These are phyloP conservation scores for Solanum chiquidenum DNA, from an alignment of 257 asterid species.

Conservation along the genomic window DNA sequence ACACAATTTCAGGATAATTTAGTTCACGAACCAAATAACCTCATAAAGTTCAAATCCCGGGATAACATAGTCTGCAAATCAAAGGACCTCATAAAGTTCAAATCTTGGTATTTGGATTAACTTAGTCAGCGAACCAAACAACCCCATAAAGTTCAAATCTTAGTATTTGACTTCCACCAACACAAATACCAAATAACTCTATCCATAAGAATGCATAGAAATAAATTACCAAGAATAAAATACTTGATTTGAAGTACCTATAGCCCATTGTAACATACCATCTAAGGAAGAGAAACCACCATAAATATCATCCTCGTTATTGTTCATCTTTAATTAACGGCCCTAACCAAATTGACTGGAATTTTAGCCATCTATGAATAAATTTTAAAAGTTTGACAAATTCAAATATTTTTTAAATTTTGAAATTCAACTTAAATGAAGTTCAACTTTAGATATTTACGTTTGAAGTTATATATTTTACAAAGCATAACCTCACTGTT, in stretches of 20 bases:
- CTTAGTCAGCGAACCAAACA: too few relatives aligned
- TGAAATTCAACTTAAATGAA: background rate
- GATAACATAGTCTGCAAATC: too few relatives aligned
- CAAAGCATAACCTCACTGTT: too few relatives aligned
- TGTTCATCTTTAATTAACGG: background rate
- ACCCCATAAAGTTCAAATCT: background rate
- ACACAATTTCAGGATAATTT: background rate
- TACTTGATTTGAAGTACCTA: slow-evolving; percentile 17
- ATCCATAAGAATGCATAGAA: background rate
- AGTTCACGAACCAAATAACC: too few relatives aligned
- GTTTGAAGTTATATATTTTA: too few relatives aligned
- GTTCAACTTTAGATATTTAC: too few relatives aligned
- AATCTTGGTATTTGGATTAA: too few relatives aligned
- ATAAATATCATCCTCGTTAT: slow-evolving; percentile 18
- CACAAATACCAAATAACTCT: background rate
- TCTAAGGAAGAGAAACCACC: slow-evolving; percentile 89
- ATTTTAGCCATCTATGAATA: background rate
- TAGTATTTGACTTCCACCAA: background rate
- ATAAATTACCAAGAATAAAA: background rate
- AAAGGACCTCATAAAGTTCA: background rate
- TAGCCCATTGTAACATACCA: slow-evolving; percentile 86
- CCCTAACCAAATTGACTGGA: background rate
- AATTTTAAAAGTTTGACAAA: background rate
- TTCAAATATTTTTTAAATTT: too few relatives aligned
- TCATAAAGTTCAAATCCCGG: too few relatives aligned